phyloP scores from a whole-genome alignment of 202 grass and related monocot species.

The Hordeum pubiflorum region DNA sequence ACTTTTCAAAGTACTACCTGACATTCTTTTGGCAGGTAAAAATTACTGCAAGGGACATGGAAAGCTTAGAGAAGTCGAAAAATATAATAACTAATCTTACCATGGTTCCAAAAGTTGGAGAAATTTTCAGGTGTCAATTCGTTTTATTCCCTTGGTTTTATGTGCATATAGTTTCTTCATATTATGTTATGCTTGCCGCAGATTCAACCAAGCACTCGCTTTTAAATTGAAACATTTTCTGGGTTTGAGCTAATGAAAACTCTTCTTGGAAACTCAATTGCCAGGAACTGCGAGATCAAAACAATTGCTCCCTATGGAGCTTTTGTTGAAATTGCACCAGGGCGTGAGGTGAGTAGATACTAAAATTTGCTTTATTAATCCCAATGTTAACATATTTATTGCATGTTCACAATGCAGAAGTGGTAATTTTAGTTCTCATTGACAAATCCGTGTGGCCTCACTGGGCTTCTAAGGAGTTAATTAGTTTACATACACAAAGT shows the following conservation, averaged over 20 bases:
- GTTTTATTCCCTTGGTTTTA: slow-evolving; percentile 18
- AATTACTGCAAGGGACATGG: slow-evolving; percentile 72
- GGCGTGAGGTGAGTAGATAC: slow-evolving; percentile 59
- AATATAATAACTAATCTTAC: slow-evolving; percentile 71
- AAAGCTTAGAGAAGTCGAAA: slow-evolving; percentile 86
- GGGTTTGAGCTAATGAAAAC: slow-evolving; percentile 10
- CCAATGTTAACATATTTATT: slow-evolving; percentile 2
- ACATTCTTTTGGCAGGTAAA: slow-evolving; percentile 68
- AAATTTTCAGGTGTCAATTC: slow-evolving; percentile 61
- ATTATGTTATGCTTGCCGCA: neutral
- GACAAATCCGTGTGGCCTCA: slow-evolving; percentile 3
- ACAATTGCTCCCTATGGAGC: slow-evolving; percentile 79
- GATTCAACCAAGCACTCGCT: neutral
- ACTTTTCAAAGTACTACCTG: slow-evolving; percentile 9
- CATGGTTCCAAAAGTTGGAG: slow-evolving; percentile 83
- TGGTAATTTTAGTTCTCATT: neutral
- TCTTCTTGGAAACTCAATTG: slow-evolving; percentile 20
- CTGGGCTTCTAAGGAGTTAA: neutral
- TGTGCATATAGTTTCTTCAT: neutral
- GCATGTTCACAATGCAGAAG: slow-evolving; percentile 13
- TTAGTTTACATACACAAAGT: neutral
- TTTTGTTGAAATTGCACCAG: slow-evolving; percentile 97
- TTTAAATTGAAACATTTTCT: neutral
- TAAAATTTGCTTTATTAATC: slow-evolving; percentile 20
- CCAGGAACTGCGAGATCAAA: slow-evolving; percentile 88